phyloP scores from a whole-genome alignment of 2,329 filamentous ascomycete genomes.

The Aspergillus oerlinghausenensis region DNA sequence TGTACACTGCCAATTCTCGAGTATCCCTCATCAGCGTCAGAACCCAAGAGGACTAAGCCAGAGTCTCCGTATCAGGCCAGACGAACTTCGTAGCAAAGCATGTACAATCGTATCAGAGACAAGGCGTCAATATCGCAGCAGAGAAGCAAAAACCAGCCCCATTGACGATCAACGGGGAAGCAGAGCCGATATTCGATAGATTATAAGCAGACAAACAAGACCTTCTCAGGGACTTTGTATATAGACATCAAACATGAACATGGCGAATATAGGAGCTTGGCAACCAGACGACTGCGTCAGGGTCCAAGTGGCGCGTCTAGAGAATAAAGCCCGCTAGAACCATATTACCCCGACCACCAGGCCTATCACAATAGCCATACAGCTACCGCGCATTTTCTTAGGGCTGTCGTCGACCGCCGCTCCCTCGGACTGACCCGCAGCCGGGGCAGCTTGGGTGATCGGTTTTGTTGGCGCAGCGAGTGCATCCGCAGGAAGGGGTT shows the following conservation, averaged over 20 bases:
- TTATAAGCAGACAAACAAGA: background rate
- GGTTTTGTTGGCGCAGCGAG: slow-evolving; percentile 2
- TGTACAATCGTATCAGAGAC: background rate
- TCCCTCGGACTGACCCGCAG: slow-evolving; percentile 20
- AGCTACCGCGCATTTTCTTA: slow-evolving; percentile 29
- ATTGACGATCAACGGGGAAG: background rate
- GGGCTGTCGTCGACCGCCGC: slow-evolving; percentile 21
- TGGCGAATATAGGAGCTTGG: background rate
- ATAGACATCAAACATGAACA: background rate
- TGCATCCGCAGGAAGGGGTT: background rate
- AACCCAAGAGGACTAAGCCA: background rate
- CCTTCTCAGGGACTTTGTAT: background rate
- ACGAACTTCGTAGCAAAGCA: background rate
- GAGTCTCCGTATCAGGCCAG: background rate
- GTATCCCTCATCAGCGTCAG: background rate
- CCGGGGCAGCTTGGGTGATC: slow-evolving; percentile 7
- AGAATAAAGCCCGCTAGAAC: slow-evolving; percentile 20
- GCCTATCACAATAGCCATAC: slow-evolving; percentile 35
- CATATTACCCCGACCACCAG: slow-evolving; percentile 35
- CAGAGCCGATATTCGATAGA: background rate
- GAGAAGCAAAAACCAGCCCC: background rate
- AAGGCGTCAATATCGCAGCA: slow-evolving; percentile 4
- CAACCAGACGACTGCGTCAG: background rate
- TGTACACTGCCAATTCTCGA: background rate
- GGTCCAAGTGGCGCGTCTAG: background rate